A percentile compares a stretch with the other conserved stretches of the same genome.
Evolutionary conservation across 352 stramenopile species (phyloP).

Genomic region (Globisporangium orthogonon): DNA sequence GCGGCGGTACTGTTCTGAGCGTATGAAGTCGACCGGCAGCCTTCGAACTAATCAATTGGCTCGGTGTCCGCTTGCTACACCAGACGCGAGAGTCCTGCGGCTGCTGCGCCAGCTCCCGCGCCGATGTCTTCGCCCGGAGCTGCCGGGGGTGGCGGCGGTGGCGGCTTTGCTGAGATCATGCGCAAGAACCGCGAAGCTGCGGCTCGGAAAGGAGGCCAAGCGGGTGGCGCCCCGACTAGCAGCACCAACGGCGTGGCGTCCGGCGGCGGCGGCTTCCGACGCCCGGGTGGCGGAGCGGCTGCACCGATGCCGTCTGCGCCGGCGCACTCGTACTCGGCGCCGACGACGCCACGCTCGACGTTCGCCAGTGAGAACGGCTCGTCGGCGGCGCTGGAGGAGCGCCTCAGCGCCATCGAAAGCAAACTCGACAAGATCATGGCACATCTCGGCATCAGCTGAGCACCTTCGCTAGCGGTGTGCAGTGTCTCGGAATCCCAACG

Average conservation of each 20-base stretch:
- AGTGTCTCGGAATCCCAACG: not conserved
- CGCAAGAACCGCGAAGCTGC: slow-evolving; percentile 83
- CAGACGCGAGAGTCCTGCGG: slow-evolving; percentile 7
- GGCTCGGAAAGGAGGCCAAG: slow-evolving; percentile 35
- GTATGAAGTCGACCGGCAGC: not conserved
- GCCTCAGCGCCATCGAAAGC: slow-evolving; percentile 68
- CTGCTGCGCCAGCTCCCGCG: not conserved
- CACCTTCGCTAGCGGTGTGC: not conserved
- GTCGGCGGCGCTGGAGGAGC: slow-evolving; percentile 34
- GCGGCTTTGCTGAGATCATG: slow-evolving; percentile 88
- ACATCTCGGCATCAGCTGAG: slow-evolving; percentile 66
- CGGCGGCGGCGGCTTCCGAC: slow-evolving; percentile 6
- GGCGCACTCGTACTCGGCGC: slow-evolving; percentile 33
- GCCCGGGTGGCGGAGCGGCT: slow-evolving; percentile 2
- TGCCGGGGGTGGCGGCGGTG: slow-evolving; percentile 8
- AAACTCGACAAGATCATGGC: slow-evolving; percentile 90
- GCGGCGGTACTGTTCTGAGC: not conserved
- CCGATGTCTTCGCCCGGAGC: slow-evolving; percentile 7
- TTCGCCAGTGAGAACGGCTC: slow-evolving; percentile 13
- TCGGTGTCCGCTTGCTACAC: not conserved
- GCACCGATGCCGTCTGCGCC: slow-evolving; percentile 1
- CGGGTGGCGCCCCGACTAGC: slow-evolving; percentile 9
- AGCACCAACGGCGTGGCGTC: slow-evolving; percentile 8
- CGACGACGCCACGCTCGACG: slow-evolving; percentile 38
- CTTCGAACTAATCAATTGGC: too few species aligned